Percentiles rank a stretch among this genome's conserved stretches.
These are phyloP conservation scores for Theileria orientalis DNA, from an alignment of 169 alveolate species.

Conservation along the genomic window DNA sequence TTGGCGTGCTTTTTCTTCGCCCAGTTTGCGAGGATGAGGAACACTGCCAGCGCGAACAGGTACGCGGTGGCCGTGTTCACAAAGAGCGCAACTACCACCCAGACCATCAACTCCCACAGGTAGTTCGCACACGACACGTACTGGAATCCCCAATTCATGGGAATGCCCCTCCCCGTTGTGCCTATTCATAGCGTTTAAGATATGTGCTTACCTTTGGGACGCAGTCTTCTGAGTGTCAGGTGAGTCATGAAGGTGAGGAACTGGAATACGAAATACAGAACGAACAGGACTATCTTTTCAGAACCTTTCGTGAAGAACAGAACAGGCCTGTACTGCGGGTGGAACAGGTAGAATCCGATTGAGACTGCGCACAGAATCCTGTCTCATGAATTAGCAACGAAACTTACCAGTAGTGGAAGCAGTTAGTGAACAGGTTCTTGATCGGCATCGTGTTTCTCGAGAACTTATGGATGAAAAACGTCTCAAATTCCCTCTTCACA, in stretches of 20 bases:
- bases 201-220: conserved; percentile 79
- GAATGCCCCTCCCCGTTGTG: conserved; percentile 91
- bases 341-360: conserved; percentile 91
- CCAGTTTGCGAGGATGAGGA: conserved; percentile 88
- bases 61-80: conserved; percentile 54
- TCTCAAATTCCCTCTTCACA: conserved; percentile 95
- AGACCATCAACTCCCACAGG: conserved; percentile 94
- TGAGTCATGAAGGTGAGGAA: conserved; percentile 92
- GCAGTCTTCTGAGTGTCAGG: conserved; percentile 86
- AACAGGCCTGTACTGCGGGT: conserved; percentile 88
- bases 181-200: conserved; percentile 63
- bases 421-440: conserved; percentile 88
- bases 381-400: neutral
- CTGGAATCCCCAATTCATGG: conserved; percentile 94
- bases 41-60: conserved; percentile 72
- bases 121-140: conserved; percentile 96
- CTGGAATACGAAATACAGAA: conserved; percentile 81
- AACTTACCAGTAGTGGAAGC: conserved; percentile 94
- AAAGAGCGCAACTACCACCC: conserved; percentile 88
- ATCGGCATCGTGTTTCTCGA: conserved; percentile 97
- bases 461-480: conserved; percentile 94
- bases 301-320: conserved; percentile 20
- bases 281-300: conserved; percentile 46
- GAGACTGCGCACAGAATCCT: conserved; percentile 85
- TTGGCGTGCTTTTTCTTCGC: conserved; percentile 88